Evolutionary conservation across 352 stramenopile genomes (phyloP).

Genomic region (Phytophthora brassicae): DNA sequence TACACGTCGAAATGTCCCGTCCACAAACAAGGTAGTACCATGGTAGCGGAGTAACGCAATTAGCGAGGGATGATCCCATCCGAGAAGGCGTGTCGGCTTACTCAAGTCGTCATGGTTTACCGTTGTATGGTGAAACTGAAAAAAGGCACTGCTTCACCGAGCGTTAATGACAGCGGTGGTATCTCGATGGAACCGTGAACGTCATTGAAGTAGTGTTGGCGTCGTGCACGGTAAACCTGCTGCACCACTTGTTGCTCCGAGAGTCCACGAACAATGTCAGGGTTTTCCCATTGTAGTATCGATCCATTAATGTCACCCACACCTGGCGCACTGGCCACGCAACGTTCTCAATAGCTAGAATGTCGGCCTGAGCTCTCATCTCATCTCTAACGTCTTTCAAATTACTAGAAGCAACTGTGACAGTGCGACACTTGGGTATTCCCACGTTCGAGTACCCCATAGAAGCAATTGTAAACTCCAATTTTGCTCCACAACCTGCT

Average conservation of each 20-base stretch:
- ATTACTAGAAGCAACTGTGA: background rate
- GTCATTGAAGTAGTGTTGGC: conserved; percentile 2
- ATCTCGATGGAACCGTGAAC: conserved; percentile 7
- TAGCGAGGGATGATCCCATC: conserved; percentile 19
- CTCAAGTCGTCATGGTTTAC: conserved; percentile 3
- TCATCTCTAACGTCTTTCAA: background rate
- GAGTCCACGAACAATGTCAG: conserved; percentile 11
- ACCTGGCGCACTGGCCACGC: background rate
- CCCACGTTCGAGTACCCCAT: conserved; percentile 12
- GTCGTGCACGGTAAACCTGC: conserved; percentile 15
- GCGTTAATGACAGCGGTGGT: conserved; percentile 3
- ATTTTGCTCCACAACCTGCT: conserved; percentile 12
- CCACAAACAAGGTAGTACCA: conserved; percentile 20
- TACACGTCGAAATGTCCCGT: conserved; percentile 22
- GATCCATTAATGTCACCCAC: background rate
- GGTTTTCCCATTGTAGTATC: conserved; percentile 6
- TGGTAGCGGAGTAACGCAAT: conserved; percentile 10
- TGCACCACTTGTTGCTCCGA: conserved; percentile 11
- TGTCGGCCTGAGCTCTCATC: conserved; percentile 4
- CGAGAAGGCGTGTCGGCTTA: conserved; percentile 7
- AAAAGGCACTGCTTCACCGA: conserved; percentile 7
- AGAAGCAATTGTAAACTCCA: conserved; percentile 13
- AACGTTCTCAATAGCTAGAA: background rate
- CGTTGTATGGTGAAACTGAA: conserved; percentile 4
- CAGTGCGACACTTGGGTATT: background rate